phyloP scores from a whole-genome alignment of 2,329 filamentous ascomycete genomes.

The Scedosporium aurantiacum region DNA sequence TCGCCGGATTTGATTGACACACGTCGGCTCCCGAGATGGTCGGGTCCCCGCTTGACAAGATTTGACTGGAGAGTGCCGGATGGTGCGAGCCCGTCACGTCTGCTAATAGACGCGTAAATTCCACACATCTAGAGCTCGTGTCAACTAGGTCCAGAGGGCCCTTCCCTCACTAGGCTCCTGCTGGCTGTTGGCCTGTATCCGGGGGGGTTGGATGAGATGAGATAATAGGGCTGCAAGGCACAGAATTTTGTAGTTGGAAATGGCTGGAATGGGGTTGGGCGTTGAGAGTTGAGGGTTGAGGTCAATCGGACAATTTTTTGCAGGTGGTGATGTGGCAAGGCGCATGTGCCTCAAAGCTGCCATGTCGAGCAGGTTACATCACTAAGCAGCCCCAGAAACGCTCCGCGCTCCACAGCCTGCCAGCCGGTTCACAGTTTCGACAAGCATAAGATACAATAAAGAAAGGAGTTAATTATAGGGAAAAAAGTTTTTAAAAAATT shows the following conservation, averaged over 20 bases:
- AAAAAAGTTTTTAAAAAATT: too few relatives aligned
- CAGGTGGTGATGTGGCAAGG: too few relatives aligned
- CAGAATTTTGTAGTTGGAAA: too few relatives aligned
- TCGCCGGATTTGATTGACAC: conserved; percentile 15
- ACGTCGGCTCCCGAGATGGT: conserved; percentile 38
- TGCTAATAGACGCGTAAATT: conserved; percentile 9
- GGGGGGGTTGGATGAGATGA: neutral
- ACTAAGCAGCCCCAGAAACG: neutral
- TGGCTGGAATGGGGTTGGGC: too few relatives aligned
- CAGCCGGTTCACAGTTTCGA: too few relatives aligned
- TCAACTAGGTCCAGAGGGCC: neutral
- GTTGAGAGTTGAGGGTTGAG: too few relatives aligned
- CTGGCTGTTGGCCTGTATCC: neutral
- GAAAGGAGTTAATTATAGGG: too few relatives aligned
- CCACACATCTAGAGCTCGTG: conserved; percentile 9
- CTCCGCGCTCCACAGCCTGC: neutral
- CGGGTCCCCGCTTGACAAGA: conserved; percentile 47
- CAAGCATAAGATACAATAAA: too few relatives aligned
- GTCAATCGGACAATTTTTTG: too few relatives aligned
- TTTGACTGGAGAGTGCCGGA: conserved; percentile 23
- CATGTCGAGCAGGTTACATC: neutral
- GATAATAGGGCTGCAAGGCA: too few relatives aligned
- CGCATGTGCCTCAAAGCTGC: neutral
- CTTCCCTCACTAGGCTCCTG: neutral
- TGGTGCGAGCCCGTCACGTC: neutral